Evolutionary conservation across 257 asterid species (phyloP).

Genomic region (Scutellaria barbata): DNA sequence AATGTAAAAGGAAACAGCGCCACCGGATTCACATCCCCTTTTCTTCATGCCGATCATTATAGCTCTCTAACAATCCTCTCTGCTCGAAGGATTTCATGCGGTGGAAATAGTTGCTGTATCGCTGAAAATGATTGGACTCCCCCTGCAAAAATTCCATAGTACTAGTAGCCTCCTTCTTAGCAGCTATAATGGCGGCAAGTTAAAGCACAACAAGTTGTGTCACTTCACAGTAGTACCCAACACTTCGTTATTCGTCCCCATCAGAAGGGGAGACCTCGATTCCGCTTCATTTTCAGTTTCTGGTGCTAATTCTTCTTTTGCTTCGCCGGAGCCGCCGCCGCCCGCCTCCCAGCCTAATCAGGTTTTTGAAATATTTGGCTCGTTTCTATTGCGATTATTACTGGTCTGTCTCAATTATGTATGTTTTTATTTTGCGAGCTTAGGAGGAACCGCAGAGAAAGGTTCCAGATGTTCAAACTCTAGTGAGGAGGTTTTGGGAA

Average conservation of each 20-base stretch:
- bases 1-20: slow-evolving; percentile 23
- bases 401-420: neutral
- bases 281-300: slow-evolving; percentile 39
- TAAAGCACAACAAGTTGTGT: slow-evolving; percentile 33
- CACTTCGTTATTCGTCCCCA: slow-evolving; percentile 25
- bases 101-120: neutral
- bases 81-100: slow-evolving; percentile 25
- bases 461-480: slow-evolving; percentile 56
- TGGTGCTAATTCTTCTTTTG: slow-evolving; percentile 38
- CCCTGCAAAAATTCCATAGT: slow-evolving; percentile 19
- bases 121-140: slow-evolving; percentile 42
- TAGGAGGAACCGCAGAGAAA: slow-evolving; percentile 49
- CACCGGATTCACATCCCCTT: neutral
- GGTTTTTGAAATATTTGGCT: slow-evolving; percentile 31
- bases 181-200: slow-evolving; percentile 21
- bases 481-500: slow-evolving; percentile 71
- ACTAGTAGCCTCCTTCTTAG: slow-evolving; percentile 20
- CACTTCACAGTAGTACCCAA: slow-evolving; percentile 33
- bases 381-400: neutral
- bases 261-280: slow-evolving; percentile 16
- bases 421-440: neutral
- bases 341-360: slow-evolving; percentile 34
- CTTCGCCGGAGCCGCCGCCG: slow-evolving; percentile 39
- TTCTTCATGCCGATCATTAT: neutral
- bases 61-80: neutral